Conservation (phyloP, 768 basidiomycete species). For the Kwoniella shandongensis region DNA sequence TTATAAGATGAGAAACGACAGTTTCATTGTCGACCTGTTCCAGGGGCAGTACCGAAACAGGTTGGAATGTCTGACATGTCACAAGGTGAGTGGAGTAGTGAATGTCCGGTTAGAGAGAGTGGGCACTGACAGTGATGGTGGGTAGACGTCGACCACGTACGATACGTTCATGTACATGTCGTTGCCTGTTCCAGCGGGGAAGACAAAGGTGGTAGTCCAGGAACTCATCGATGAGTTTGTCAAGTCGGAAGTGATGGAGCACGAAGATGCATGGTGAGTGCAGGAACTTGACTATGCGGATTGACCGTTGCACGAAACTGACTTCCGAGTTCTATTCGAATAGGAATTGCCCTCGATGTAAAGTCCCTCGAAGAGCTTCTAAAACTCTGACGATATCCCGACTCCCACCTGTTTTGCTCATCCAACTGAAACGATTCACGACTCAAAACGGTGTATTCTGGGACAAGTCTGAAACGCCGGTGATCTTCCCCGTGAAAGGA, state of each 20-base stretch:
- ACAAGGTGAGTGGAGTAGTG: constrained; percentile 63
- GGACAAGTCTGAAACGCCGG: constrained; percentile 92
- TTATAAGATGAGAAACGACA: constrained; percentile 87
- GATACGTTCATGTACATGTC: constrained; percentile 95
- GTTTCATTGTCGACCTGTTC: constrained; percentile 92
- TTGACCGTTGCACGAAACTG: neutral
- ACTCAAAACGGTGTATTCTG: constrained; percentile 62
- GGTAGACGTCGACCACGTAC: constrained; percentile 94
- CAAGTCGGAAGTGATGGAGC: constrained; percentile 83
- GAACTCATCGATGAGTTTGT: constrained; percentile 88
- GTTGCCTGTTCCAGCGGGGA: constrained; percentile 73
- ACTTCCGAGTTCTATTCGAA: neutral
- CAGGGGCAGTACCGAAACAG: constrained; percentile 94
- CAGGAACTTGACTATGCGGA: too few species aligned
- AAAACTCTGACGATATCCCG: constrained; percentile 88
- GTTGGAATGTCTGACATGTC: constrained; percentile 84
- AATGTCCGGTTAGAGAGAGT: constrained; percentile 4
- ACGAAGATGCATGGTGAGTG: constrained; percentile 86
- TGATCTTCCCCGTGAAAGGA: constrained; percentile 75
- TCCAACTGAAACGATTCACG: constrained; percentile 46
- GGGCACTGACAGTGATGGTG: constrained; percentile 15
- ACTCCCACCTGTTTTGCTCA: constrained; percentile 76
- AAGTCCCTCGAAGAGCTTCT: constrained; percentile 76
- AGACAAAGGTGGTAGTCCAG: constrained; percentile 64
- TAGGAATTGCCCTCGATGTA: constrained; percentile 95